phyloP scores from a whole-genome alignment of 352 stramenopile species.

The Aphanomyces invadans region DNA sequence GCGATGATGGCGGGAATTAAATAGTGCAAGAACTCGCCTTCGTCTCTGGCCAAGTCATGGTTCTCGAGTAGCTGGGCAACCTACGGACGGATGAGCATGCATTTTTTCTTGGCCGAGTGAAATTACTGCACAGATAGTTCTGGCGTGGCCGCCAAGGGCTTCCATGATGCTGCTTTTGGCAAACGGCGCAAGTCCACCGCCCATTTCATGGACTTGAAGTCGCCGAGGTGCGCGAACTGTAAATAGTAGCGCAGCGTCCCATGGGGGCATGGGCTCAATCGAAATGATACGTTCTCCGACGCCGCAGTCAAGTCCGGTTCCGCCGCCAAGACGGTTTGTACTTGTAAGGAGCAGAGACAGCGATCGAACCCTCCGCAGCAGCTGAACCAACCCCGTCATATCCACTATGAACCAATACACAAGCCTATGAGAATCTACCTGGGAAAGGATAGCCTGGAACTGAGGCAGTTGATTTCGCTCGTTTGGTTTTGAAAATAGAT shows the following conservation, averaged over 20 bases:
- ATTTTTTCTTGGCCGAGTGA: background rate
- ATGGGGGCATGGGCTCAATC: slow-evolving; percentile 52
- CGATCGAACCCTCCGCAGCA: slow-evolving; percentile 58
- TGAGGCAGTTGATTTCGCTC: background rate
- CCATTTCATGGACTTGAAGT: slow-evolving; percentile 74
- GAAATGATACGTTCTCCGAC: slow-evolving; percentile 72
- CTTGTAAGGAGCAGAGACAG: slow-evolving; percentile 58
- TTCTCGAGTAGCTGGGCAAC: slow-evolving; percentile 74
- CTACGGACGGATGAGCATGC: slow-evolving; percentile 16
- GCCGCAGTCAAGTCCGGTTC: slow-evolving; percentile 41
- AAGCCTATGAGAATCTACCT: too few relatives aligned
- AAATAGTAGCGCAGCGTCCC: slow-evolving; percentile 64
- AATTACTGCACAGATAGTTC: slow-evolving; percentile 59
- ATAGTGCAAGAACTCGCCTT: slow-evolving; percentile 72
- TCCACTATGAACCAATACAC: too few relatives aligned
- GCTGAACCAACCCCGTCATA: slow-evolving; percentile 33
- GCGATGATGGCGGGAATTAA: slow-evolving; percentile 75
- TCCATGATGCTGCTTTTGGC: slow-evolving; percentile 59
- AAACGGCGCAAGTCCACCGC: slow-evolving; percentile 53
- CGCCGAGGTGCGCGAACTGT: slow-evolving; percentile 63
- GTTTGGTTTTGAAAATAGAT: slow-evolving; percentile 9
- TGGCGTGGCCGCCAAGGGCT: slow-evolving; percentile 47
- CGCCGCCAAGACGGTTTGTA: slow-evolving; percentile 56
- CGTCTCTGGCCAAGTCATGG: slow-evolving; percentile 77
- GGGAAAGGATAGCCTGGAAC: slow-evolving; percentile 18